phyloP scores from a whole-genome alignment of 495 filamentous ascomycete species.

The Hypoxylon fragiforme region DNA sequence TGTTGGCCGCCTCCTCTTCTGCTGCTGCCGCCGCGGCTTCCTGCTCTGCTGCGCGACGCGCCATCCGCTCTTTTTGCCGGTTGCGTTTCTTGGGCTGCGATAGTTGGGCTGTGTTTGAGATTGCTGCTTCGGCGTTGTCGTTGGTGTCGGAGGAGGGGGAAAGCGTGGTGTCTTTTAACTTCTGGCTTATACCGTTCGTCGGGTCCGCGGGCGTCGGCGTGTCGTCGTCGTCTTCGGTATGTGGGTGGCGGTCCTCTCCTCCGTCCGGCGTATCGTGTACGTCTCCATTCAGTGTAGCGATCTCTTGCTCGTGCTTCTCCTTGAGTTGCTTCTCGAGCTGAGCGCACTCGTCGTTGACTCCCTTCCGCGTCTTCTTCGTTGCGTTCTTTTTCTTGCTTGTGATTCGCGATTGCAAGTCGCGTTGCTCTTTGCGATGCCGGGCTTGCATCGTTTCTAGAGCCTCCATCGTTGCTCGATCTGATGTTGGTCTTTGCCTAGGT shows the following conservation, averaged over 20 bases:
- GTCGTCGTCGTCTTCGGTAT: slow-evolving; percentile 13
- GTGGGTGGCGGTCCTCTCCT: slow-evolving; percentile 27
- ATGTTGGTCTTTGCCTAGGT: no score
- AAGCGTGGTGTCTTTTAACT: slow-evolving; percentile 23
- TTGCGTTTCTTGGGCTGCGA: slow-evolving; percentile 76
- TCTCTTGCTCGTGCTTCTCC: slow-evolving; percentile 67
- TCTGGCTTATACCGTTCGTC: slow-evolving; percentile 15
- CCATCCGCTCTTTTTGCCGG: slow-evolving; percentile 86
- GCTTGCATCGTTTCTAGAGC: slow-evolving; percentile 73
- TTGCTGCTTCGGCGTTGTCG: slow-evolving; percentile 8
- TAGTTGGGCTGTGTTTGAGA: slow-evolving; percentile 21
- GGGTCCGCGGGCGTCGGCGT: slow-evolving; percentile 15
- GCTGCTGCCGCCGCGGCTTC: slow-evolving; percentile 69
- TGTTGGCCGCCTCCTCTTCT: slow-evolving; percentile 69
- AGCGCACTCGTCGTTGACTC: slow-evolving; percentile 82
- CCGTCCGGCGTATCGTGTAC: slow-evolving; percentile 18
- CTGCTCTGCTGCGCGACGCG: slow-evolving; percentile 82
- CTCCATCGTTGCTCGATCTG: slow-evolving; percentile 32
- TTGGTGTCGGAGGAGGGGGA: slow-evolving; percentile 8
- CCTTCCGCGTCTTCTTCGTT: slow-evolving; percentile 93
- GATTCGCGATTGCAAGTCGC: slow-evolving; percentile 78
- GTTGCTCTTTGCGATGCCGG: slow-evolving; percentile 85
- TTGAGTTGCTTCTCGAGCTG: slow-evolving; percentile 69
- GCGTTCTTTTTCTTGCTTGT: slow-evolving; percentile 95
- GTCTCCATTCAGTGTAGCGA: slow-evolving; percentile 58